These are phyloP conservation scores for Alternaria viburni DNA, from an alignment of 2,329 filamentous ascomycete species.

Conservation along the genomic window DNA sequence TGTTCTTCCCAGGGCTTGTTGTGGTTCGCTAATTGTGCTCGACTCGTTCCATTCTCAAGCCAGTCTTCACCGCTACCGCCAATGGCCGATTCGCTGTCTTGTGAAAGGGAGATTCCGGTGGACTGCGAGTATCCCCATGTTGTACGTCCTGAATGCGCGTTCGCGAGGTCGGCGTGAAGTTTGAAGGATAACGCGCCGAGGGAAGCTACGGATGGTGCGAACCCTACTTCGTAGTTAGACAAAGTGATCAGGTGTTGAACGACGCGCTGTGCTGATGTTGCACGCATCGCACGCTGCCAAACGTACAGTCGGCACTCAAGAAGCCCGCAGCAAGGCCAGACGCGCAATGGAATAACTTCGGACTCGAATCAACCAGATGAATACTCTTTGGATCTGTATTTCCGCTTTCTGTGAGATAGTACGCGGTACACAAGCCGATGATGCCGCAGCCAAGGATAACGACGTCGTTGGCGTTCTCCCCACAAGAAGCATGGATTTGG, in stretches of 20 bases:
- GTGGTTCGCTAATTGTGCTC: constrained; percentile 59
- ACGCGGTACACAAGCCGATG: constrained; percentile 57
- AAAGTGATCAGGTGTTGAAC: not conserved
- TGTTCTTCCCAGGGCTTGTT: constrained; percentile 36
- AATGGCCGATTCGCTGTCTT: constrained; percentile 51
- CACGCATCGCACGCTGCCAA: not conserved
- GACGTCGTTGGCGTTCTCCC: constrained; percentile 14
- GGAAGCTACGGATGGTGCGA: constrained; percentile 61
- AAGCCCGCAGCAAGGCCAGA: constrained; percentile 79
- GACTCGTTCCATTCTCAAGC: constrained; percentile 68
- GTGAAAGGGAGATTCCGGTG: constrained; percentile 63
- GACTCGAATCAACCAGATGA: constrained; percentile 64
- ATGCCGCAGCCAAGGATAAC: constrained; percentile 55
- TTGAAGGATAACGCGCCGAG: constrained; percentile 73
- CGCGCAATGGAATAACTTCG: constrained; percentile 72
- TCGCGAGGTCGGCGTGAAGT: constrained; percentile 70
- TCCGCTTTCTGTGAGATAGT: constrained; percentile 65
- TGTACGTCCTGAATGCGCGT: constrained; percentile 61
- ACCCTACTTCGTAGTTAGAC: constrained; percentile 52
- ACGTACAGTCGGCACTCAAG: constrained; percentile 70
- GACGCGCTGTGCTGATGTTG: not conserved
- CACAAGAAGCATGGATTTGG: constrained; percentile 5
- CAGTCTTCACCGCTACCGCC: constrained; percentile 66
- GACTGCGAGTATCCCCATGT: constrained; percentile 67
- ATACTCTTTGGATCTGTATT: constrained; percentile 54